Conservation (phyloP, 306 rosid genomes). For the Geum urbanum region DNA sequence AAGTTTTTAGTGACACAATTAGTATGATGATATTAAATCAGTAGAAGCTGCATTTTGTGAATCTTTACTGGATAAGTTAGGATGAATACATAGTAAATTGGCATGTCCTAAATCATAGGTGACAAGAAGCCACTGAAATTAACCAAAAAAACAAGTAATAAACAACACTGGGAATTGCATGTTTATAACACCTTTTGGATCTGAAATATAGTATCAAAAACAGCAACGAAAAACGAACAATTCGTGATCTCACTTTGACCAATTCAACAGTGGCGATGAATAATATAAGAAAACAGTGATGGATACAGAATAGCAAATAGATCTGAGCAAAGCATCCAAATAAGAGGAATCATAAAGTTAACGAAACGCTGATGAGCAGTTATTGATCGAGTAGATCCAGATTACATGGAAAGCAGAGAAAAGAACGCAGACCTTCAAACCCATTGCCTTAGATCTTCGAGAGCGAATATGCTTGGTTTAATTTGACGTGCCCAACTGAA, state of each 20-base stretch:
- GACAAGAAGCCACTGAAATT: not conserved
- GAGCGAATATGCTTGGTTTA: constrained; percentile 3
- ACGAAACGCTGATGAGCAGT: not conserved
- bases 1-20: not conserved
- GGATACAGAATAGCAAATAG: constrained; percentile 1
- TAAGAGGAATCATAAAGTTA: not conserved
- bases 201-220: not conserved
- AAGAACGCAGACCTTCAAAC: constrained; percentile 23
- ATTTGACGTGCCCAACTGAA: not conserved
- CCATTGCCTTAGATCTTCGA: constrained; percentile 14
- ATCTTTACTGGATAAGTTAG: too few species aligned
- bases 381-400: not conserved
- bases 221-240: not conserved
- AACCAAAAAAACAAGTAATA: not conserved
- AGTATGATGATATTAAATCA: not conserved
- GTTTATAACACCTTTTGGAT: not conserved
- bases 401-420: not conserved
- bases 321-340: not conserved
- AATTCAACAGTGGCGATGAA: not conserved
- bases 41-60: too few species aligned
- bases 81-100: not conserved
- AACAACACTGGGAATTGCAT: not conserved
- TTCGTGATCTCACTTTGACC: not conserved
- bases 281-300: not conserved
- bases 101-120: not conserved